phyloP scores from a whole-genome alignment of 768 basidiomycete species.

The Aureoboletus auriporus region DNA sequence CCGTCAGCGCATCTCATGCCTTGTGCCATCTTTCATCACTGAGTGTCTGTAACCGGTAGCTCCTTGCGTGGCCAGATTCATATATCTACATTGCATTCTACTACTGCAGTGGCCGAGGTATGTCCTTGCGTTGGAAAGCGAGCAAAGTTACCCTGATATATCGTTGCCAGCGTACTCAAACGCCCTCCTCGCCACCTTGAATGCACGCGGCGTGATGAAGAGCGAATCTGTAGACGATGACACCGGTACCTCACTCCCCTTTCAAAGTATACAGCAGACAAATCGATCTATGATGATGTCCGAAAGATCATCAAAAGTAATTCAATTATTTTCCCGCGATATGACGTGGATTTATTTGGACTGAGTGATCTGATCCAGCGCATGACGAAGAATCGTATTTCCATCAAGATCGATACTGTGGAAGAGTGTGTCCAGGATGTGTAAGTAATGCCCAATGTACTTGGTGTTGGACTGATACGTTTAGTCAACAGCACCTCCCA shows the following conservation, averaged over 20 bases:
- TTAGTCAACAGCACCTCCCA: too few species aligned
- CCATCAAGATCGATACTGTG: too few species aligned
- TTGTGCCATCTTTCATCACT: neutral
- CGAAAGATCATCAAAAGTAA: too few species aligned
- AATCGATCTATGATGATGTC: too few species aligned
- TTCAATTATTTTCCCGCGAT: too few species aligned
- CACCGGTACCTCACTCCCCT: constrained; percentile 27
- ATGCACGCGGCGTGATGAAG: constrained; percentile 51
- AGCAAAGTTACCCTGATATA: neutral
- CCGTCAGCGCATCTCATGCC: constrained; percentile 30
- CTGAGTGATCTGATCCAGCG: too few species aligned
- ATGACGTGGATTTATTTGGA: too few species aligned
- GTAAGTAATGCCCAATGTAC: too few species aligned
- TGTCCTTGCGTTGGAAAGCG: constrained; percentile 20
- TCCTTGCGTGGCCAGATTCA: constrained; percentile 44
- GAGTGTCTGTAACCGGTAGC: constrained; percentile 30
- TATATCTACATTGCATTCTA: constrained; percentile 64
- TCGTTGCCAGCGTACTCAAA: constrained; percentile 50
- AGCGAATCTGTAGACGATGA: constrained; percentile 4
- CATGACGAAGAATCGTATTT: too few species aligned
- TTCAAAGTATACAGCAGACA: too few species aligned
- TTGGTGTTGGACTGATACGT: too few species aligned
- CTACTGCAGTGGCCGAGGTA: constrained; percentile 59
- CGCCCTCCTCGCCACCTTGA: constrained; percentile 57
- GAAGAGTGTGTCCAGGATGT: too few species aligned